Conservation (phyloP, 176 grass and related monocot species). For the Musa troglodytarum region DNA sequence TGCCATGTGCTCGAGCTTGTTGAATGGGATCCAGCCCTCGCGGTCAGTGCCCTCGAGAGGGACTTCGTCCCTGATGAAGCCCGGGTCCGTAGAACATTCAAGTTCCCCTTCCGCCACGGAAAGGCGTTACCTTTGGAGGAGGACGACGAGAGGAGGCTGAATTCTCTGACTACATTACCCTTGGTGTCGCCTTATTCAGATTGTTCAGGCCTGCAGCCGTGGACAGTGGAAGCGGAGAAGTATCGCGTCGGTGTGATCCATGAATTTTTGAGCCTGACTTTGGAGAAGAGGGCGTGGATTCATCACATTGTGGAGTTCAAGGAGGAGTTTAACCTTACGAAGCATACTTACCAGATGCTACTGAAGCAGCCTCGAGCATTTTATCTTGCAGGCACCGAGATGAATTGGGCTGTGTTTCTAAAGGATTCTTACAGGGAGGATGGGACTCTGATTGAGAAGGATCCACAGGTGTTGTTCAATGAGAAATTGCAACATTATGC, state of each 20-base stretch:
- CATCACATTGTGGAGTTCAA: slow-evolving; percentile 95
- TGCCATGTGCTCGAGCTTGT: slow-evolving; percentile 70
- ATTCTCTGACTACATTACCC: slow-evolving; percentile 57
- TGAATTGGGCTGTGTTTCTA: slow-evolving; percentile 84
- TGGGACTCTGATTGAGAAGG: slow-evolving; percentile 65
- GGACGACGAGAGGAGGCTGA: slow-evolving; percentile 42
- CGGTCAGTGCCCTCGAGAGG: slow-evolving; percentile 65
- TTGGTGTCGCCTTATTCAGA: slow-evolving; percentile 73
- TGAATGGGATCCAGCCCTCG: slow-evolving; percentile 56
- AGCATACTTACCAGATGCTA: slow-evolving; percentile 61
- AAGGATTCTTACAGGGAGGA: slow-evolving; percentile 47
- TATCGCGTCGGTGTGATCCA: slow-evolving; percentile 72
- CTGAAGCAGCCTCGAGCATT: slow-evolving; percentile 64
- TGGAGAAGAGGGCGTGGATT: slow-evolving; percentile 76
- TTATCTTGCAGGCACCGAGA: slow-evolving; percentile 88
- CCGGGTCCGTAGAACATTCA: slow-evolving; percentile 44
- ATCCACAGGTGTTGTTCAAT: slow-evolving; percentile 57
- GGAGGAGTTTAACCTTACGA: slow-evolving; percentile 66
- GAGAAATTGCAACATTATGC: slow-evolving; percentile 64
- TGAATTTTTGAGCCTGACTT: slow-evolving; percentile 71
- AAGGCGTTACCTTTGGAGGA: slow-evolving; percentile 49
- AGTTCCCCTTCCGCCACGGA: slow-evolving; percentile 56
- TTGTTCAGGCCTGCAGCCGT: slow-evolving; percentile 46
- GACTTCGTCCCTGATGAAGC: slow-evolving; percentile 59
- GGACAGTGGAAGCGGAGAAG: slow-evolving; percentile 71